Evolutionary conservation across 2,329 filamentous ascomycete genomes (phyloP).

Genomic region (Trichoderma oligosporum): DNA sequence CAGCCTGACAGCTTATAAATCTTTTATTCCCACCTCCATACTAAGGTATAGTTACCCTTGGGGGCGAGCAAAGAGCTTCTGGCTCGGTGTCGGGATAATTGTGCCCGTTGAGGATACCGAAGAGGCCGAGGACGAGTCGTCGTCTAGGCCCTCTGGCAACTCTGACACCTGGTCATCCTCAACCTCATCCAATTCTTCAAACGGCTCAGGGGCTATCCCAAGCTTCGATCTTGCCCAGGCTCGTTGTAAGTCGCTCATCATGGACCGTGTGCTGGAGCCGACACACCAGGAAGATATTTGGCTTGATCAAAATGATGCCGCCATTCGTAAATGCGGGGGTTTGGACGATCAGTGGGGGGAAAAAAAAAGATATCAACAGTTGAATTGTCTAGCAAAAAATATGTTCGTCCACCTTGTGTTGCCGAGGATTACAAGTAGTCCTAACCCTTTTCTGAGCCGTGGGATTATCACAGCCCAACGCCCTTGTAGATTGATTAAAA

Average conservation of each 20-base stretch:
- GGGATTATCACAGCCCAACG: neutral
- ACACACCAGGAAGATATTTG: conserved; percentile 4
- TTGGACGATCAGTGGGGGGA: neutral
- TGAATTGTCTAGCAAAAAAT: neutral
- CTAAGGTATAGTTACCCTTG: conserved; percentile 51
- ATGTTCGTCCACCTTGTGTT: neutral
- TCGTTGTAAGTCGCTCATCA: conserved; percentile 78
- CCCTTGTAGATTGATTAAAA: too few relatives aligned
- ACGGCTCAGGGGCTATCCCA: conserved; percentile 48
- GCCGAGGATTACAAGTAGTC: neutral
- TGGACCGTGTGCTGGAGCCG: conserved; percentile 6
- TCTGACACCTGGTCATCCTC: conserved; percentile 46
- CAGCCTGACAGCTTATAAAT: conserved; percentile 23
- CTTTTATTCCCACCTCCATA: neutral
- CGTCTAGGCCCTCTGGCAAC: conserved; percentile 44
- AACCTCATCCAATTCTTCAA: conserved; percentile 53
- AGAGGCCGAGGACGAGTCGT: conserved; percentile 79
- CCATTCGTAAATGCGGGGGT: conserved; percentile 19
- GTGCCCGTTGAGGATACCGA: conserved; percentile 90
- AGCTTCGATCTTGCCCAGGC: conserved; percentile 75
- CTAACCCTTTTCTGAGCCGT: neutral
- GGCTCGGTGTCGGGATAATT: conserved; percentile 73
- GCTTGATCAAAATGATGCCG: conserved; percentile 6
- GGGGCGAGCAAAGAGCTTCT: conserved; percentile 68
- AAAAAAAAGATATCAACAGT: neutral